phyloP scores from a whole-genome alignment of 768 basidiomycete species.

The Tubosaeta sp. region DNA sequence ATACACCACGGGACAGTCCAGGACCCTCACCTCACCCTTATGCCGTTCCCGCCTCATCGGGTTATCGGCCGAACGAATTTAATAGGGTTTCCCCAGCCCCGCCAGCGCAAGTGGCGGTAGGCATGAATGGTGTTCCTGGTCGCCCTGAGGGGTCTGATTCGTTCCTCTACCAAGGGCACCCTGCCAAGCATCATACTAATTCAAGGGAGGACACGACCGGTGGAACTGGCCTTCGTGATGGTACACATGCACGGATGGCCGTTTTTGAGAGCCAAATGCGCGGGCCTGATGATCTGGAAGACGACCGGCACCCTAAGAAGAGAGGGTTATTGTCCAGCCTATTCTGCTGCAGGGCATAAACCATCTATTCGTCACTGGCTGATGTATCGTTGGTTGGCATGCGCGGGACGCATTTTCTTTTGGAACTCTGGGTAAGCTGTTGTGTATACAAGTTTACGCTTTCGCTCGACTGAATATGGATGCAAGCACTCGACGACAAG shows the following conservation, averaged over 20 bases:
- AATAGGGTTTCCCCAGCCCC: slow-evolving; percentile 51
- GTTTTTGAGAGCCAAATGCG: slow-evolving; percentile 68
- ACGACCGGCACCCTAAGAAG: slow-evolving; percentile 61
- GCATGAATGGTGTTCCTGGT: slow-evolving; percentile 37
- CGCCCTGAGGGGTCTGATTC: slow-evolving; percentile 61
- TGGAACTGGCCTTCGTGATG: slow-evolving; percentile 33
- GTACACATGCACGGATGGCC: slow-evolving; percentile 46
- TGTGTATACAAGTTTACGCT: too few relatives aligned
- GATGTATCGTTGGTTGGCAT: slow-evolving; percentile 19
- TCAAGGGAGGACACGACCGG: slow-evolving; percentile 53
- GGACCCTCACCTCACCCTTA: slow-evolving; percentile 67
- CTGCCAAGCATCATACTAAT: slow-evolving; percentile 46
- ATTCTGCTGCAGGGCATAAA: slow-evolving; percentile 66
- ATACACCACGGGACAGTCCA: slow-evolving; percentile 48
- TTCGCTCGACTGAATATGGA: slow-evolving; percentile 1
- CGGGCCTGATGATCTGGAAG: slow-evolving; percentile 55
- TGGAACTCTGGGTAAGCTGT: slow-evolving; percentile 22
- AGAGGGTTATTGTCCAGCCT: slow-evolving; percentile 59
- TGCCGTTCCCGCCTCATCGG: slow-evolving; percentile 57
- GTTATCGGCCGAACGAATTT: slow-evolving; percentile 51
- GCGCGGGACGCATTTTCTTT: slow-evolving; percentile 29
- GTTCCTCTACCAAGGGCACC: slow-evolving; percentile 55
- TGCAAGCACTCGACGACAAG: slow-evolving; percentile 26
- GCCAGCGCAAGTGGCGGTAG: slow-evolving; percentile 34
- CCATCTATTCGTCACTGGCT: slow-evolving; percentile 15